Evolutionary conservation across 148 eudicot species (phyloP), one percentile per base, ranked within the genome.

Genomic region (Nyssa sinensis): DNA sequence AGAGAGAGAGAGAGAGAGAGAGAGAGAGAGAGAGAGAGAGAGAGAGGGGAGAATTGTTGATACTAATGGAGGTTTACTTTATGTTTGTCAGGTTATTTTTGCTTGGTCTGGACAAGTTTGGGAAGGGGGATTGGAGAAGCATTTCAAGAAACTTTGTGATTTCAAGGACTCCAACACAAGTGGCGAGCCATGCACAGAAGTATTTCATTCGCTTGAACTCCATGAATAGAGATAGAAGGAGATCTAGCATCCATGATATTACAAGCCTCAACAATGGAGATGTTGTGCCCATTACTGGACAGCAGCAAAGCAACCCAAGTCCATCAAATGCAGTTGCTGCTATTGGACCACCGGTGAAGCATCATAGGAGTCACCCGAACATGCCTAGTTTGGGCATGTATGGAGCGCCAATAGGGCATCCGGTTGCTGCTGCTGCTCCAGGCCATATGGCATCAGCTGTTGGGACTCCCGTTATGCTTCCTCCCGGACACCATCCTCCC

Each of bases 101-200:
- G 82, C 86, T 92, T 13, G 97, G 97, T 11, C 79, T 92, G 31
- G 97, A 92, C 77, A 92, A 92, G 80, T 92, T 92, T 57, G 97
- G 94, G 23, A 92, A 92, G 78, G 97, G 97, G 10, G 97, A 92
- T 74, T 92, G 97, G 97, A 86, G 97, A 67, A 92, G 97, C 85
- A 92, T 92, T 74, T 92, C 97, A 30, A 84, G 97, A 39, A 92
- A 92, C 84, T 92, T 76, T 32, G 97, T 92, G 34, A 87, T 89
- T 62, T 86, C 97, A 32, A 88, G 97, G 64, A 92, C 97, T 27
- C 97, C 97, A 21, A 92, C 97, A 44, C 97, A 92, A 82, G 97
- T 92, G 44, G 97, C 97, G 41, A 92, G 97, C 33, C 97, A 92
- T 78, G 97, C 97, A 67, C 97, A 92, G 62, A 92, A 92, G 73